Conservation (phyloP, 768 basidiomycete genomes). For the Auricularia sp. region DNA sequence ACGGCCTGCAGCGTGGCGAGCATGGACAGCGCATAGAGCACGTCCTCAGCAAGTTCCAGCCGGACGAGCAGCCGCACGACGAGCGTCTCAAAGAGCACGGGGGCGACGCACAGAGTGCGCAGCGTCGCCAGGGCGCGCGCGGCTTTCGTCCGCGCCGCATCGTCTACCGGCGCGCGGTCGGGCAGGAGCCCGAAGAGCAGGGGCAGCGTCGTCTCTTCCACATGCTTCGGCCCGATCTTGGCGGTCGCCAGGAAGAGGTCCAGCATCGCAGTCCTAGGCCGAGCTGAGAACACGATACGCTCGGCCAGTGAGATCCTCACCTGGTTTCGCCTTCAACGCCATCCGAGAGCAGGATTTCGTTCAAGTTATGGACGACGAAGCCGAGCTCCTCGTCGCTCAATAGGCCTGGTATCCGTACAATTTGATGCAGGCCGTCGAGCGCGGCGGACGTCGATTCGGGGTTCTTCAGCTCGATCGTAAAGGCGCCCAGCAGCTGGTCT, state of each 20-base stretch:
- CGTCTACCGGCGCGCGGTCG: slow-evolving; percentile 49
- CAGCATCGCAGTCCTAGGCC: slow-evolving; percentile 45
- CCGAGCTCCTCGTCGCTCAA: slow-evolving; percentile 65
- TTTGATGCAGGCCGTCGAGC: slow-evolving; percentile 51
- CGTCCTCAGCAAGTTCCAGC: slow-evolving; percentile 59
- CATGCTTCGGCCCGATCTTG: slow-evolving; percentile 44
- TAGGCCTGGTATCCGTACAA: slow-evolving; percentile 56
- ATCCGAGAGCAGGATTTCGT: slow-evolving; percentile 53
- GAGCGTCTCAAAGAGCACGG: slow-evolving; percentile 75
- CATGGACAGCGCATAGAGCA: slow-evolving; percentile 81
- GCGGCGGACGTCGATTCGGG: slow-evolving; percentile 46
- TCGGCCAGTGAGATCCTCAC: slow-evolving; percentile 23
- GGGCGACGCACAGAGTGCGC: slow-evolving; percentile 58
- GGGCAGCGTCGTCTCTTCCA: slow-evolving; percentile 71
- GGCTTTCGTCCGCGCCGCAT: slow-evolving; percentile 47
- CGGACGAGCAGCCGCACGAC: slow-evolving; percentile 69
- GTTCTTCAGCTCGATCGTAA: slow-evolving; percentile 48
- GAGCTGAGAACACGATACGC: neutral
- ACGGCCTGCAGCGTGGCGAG: slow-evolving; percentile 59
- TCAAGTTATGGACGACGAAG: slow-evolving; percentile 67
- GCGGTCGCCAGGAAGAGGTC: slow-evolving; percentile 58
- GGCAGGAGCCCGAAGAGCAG: slow-evolving; percentile 70
- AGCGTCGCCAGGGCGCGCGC: slow-evolving; percentile 63
- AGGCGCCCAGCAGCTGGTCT: slow-evolving; percentile 62
- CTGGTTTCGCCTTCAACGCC: slow-evolving; percentile 48